Evolutionary conservation across 192 early-diverging fungal species (phyloP).

Genomic region (Rhizoclosmatium sp.): DNA sequence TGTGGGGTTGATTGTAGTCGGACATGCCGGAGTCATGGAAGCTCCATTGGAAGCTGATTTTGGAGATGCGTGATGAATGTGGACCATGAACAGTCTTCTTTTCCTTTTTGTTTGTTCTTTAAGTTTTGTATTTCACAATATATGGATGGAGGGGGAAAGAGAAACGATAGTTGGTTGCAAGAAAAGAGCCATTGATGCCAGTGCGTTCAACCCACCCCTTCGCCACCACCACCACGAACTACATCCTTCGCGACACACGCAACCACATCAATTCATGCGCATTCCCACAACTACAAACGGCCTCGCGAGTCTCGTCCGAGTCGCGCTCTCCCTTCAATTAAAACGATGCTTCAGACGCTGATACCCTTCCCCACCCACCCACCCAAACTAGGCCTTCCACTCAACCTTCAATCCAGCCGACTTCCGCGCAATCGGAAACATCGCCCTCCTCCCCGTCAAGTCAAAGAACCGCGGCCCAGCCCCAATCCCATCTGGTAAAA

Average conservation of each 20-base stretch:
- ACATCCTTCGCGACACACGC: too few relatives aligned
- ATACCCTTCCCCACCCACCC: neutral
- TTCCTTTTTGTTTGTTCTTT: slow-evolving; percentile 26
- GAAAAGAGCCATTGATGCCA: too few relatives aligned
- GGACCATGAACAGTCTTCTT: neutral
- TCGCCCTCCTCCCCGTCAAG: slow-evolving; percentile 89
- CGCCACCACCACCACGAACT: too few relatives aligned
- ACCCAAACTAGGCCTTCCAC: slow-evolving; percentile 78
- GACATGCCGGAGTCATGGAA: slow-evolving; percentile 58
- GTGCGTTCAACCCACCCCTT: too few relatives aligned
- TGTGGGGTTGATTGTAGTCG: slow-evolving; percentile 37
- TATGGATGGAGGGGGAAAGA: neutral
- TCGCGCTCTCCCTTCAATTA: too few relatives aligned
- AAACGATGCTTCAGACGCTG: too few relatives aligned
- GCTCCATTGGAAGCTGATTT: slow-evolving; percentile 54
- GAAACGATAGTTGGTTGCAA: neutral
- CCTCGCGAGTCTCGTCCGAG: too few relatives aligned
- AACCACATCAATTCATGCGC: too few relatives aligned
- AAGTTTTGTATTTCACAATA: neutral
- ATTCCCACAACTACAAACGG: too few relatives aligned
- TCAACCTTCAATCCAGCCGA: slow-evolving; percentile 77
- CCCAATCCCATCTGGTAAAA: slow-evolving; percentile 65
- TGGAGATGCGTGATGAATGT: slow-evolving; percentile 21
- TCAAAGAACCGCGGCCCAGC: slow-evolving; percentile 87
- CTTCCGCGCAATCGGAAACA: slow-evolving; percentile 77